Conservation (phyloP, 2,329 filamentous ascomycete genomes). For the Lachnellula hyalina region DNA sequence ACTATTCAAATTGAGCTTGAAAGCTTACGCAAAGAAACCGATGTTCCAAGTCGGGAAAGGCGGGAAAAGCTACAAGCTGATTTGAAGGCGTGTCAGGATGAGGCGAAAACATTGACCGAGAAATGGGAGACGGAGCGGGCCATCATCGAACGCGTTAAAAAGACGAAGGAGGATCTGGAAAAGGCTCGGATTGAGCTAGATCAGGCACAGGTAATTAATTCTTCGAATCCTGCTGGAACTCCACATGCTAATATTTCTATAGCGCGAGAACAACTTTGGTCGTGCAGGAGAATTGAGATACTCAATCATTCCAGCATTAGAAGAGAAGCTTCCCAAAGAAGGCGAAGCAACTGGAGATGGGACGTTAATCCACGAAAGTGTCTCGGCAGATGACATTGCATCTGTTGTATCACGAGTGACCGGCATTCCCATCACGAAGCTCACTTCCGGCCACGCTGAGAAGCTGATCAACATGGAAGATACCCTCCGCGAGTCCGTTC, state of each 20-base stretch:
- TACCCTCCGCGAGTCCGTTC: constrained; percentile 72
- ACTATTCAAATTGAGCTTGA: constrained; percentile 97
- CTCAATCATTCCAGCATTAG: constrained; percentile 75
- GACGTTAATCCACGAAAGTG: constrained; percentile 81
- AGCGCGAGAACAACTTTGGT: constrained; percentile 77
- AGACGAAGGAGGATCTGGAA: constrained; percentile 82
- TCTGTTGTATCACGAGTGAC: constrained; percentile 86
- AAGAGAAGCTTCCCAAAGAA: constrained; percentile 75
- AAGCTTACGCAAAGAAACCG: constrained; percentile 88
- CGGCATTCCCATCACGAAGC: constrained; percentile 85
- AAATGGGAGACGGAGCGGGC: constrained; percentile 87
- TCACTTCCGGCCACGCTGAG: constrained; percentile 90
- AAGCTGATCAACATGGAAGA: constrained; percentile 97
- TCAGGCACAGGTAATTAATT: constrained; percentile 55
- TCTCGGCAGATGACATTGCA: constrained; percentile 93
- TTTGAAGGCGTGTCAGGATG: constrained; percentile 70
- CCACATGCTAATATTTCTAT: constrained; percentile 3
- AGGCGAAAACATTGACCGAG: constrained; percentile 67
- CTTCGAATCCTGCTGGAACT: not conserved
- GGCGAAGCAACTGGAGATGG: constrained; percentile 37
- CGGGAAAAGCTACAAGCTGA: constrained; percentile 78
- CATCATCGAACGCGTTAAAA: constrained; percentile 83
- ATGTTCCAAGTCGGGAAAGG: constrained; percentile 81
- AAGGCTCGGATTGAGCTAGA: constrained; percentile 80
- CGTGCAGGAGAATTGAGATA: constrained; percentile 89